Percentiles rank a stretch among this genome's conserved stretches.
Evolutionary conservation across 1,139 yeast species (phyloP).

Genomic region (Blastobotrys aristatus): DNA sequence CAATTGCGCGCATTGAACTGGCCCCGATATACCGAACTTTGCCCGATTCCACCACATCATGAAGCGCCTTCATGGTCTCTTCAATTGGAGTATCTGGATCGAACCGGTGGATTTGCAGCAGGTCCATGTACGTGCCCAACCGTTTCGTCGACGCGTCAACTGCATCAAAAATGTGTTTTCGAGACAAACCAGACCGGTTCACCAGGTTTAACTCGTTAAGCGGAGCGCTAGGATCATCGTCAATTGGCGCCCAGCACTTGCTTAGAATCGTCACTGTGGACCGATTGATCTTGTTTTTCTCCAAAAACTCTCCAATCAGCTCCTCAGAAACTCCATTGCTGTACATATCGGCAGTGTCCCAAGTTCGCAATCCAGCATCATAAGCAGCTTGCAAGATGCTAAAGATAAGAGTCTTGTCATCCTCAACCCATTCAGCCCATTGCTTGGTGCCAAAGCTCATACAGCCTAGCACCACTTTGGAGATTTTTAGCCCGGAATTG

Average conservation of each 20-base stretch:
- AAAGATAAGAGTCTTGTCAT: constrained; percentile 40
- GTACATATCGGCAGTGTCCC: constrained; percentile 50
- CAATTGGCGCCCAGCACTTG: constrained; percentile 51
- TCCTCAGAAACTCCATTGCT: constrained; percentile 44
- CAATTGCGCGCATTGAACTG: constrained; percentile 43
- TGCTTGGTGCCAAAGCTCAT: constrained; percentile 49
- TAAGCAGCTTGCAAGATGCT: constrained; percentile 46
- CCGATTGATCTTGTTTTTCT: constrained; percentile 41
- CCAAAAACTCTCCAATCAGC: constrained; percentile 42
- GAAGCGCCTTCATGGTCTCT: constrained; percentile 48
- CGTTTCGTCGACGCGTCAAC: constrained; percentile 48
- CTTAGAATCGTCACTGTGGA: constrained; percentile 46
- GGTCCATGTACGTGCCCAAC: constrained; percentile 66
- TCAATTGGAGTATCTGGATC: constrained; percentile 43
- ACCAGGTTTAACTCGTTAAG: constrained; percentile 36
- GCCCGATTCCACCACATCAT: constrained; percentile 50
- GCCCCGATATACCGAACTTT: constrained; percentile 55
- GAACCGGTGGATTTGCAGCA: constrained; percentile 66
- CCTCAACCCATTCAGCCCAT: constrained; percentile 49
- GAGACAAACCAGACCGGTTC: constrained; percentile 40
- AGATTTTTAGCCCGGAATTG: constrained; percentile 43
- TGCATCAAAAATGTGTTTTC: constrained; percentile 50
- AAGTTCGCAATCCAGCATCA: constrained; percentile 49
- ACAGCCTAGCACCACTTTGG: constrained; percentile 52
- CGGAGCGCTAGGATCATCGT: constrained; percentile 32